A percentile compares a stretch with the other conserved stretches of the same genome.
Evolutionary conservation across 495 filamentous ascomycete species (phyloP).

Genomic region (Tricharina praecox): DNA sequence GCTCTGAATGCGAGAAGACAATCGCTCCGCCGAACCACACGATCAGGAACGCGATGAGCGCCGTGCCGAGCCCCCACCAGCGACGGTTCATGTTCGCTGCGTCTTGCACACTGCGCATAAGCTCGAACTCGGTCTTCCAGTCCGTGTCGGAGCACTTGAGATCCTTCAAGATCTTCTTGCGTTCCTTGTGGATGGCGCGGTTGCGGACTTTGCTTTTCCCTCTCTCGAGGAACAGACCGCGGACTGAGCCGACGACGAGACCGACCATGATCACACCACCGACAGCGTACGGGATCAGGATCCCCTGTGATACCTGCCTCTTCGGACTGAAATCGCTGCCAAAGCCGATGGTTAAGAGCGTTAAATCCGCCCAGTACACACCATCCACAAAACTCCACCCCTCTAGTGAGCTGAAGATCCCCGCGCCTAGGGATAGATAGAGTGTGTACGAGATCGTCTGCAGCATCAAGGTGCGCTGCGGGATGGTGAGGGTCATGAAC

Average conservation of each 20-base stretch:
- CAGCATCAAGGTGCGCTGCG: constrained; percentile 71
- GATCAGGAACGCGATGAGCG: constrained; percentile 44
- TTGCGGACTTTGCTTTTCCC: constrained; percentile 53
- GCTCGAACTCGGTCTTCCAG: constrained; percentile 55
- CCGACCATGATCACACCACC: constrained; percentile 68
- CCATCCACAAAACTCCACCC: constrained; percentile 63
- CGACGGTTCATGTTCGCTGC: constrained; percentile 44
- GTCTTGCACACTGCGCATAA: constrained; percentile 67
- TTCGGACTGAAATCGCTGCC: constrained; percentile 44
- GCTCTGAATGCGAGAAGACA: constrained; percentile 45
- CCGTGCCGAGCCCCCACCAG: constrained; percentile 51
- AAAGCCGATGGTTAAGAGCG: constrained; percentile 69
- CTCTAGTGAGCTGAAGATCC: constrained; percentile 56
- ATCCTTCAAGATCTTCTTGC: constrained; percentile 35
- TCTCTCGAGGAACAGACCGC: constrained; percentile 60
- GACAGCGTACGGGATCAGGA: constrained; percentile 66
- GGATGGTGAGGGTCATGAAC: constrained; percentile 38
- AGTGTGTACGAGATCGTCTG: constrained; percentile 66
- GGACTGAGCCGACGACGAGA: constrained; percentile 69
- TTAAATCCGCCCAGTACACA: constrained; percentile 71
- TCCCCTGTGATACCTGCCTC: constrained; percentile 38
- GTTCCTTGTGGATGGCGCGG: constrained; percentile 52
- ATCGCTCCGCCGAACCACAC: constrained; percentile 67
- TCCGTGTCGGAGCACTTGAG: not conserved
- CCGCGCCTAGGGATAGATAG: constrained; percentile 57